These are phyloP conservation scores for Porcisia deanei DNA, from an alignment of 208 protist genomes.

Conservation along the genomic window DNA sequence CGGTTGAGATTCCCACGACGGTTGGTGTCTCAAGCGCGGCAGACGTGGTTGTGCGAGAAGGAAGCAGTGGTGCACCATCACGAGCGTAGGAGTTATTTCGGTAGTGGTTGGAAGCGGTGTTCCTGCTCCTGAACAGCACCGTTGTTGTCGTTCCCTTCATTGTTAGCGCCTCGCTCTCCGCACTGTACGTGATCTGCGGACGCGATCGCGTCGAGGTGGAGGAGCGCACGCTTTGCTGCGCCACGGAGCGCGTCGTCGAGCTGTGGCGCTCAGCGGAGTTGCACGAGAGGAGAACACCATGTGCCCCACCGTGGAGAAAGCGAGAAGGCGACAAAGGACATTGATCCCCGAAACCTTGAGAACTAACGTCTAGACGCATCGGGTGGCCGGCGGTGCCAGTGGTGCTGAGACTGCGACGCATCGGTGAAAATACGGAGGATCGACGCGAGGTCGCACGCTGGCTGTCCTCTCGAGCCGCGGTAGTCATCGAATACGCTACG, in stretches of 20 bases:
- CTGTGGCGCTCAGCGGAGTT: background rate
- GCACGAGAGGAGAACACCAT: background rate
- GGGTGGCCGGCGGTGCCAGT: conserved; percentile 2
- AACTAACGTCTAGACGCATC: background rate
- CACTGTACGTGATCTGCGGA: conserved; percentile 54
- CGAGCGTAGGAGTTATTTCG: background rate
- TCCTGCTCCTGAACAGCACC: conserved; percentile 42
- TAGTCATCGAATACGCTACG: background rate
- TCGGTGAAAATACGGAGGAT: background rate
- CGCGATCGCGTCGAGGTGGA: conserved; percentile 47
- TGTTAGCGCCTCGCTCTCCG: conserved; percentile 33
- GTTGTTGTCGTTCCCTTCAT: conserved; percentile 72
- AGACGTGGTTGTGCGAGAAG: background rate
- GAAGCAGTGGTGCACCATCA: conserved; percentile 9
- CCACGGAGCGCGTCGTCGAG: conserved; percentile 35
- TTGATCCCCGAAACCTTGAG: background rate
- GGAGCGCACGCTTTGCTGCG: conserved; percentile 36
- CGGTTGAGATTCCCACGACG: background rate
- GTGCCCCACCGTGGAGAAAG: background rate
- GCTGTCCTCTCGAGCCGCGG: background rate
- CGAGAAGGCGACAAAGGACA: background rate
- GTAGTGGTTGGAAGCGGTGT: background rate
- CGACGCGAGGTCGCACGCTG: background rate
- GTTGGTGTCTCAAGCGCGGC: background rate
- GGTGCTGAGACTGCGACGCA: background rate